Conservation (phyloP, 176 grass and related monocot species). For the Otatea glauca region DNA sequence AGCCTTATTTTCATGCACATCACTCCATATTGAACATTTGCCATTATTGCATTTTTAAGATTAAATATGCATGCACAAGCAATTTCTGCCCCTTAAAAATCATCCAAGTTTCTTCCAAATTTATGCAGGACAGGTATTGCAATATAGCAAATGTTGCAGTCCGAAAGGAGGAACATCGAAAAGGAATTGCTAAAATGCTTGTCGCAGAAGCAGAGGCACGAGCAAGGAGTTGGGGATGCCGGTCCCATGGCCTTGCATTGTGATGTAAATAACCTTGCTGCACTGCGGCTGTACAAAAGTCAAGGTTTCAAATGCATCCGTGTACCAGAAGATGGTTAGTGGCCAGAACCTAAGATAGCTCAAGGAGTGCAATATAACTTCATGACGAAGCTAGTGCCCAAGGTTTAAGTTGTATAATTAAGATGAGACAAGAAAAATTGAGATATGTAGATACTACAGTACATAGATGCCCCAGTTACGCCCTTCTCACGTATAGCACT, state of each 20-base stretch:
- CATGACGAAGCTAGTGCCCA: constrained; percentile 79
- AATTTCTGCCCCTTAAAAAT: not conserved
- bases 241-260: constrained; percentile 85
- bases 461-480: not conserved
- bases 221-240: constrained; percentile 76
- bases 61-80: not conserved
- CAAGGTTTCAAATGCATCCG: constrained; percentile 75
- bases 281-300: constrained; percentile 64
- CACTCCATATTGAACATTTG: not conserved
- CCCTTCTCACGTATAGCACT: constrained; percentile 7
- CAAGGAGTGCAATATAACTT: constrained; percentile 69
- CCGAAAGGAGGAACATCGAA: constrained; percentile 61
- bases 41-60: not conserved
- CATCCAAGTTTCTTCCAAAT: constrained; percentile 14
- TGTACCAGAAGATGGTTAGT: constrained; percentile 69
- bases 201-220: constrained; percentile 70
- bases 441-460: constrained; percentile 34
- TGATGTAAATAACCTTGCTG: constrained; percentile 76
- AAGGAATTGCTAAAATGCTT: constrained; percentile 86
- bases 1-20: not conserved
- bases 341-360: constrained; percentile 69
- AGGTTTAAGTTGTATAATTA: constrained; percentile 25
- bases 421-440: not conserved
- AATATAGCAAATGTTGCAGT: constrained; percentile 88
- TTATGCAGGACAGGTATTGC: constrained; percentile 78